A percentile compares a stretch with the other conserved stretches of the same genome.
These are phyloP conservation scores for Pseudoscleropodium purum DNA, from an alignment of 225 moss, liverwort and hornwort genomes.

Conservation along the genomic window DNA sequence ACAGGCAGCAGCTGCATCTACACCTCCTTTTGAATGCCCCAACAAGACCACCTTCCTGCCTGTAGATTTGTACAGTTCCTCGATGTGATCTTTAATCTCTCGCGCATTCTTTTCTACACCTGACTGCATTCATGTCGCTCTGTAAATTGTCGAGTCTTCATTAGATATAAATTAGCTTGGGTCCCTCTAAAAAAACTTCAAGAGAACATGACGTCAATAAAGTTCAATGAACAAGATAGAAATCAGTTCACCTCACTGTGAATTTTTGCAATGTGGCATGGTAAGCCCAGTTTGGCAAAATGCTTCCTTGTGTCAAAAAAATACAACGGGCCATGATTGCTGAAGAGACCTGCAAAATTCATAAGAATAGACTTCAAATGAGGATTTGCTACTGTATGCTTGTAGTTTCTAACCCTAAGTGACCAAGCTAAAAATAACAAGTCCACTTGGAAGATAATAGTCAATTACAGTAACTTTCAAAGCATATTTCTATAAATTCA, in stretches of 20 bases:
- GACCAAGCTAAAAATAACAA: neutral
- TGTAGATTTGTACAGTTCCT: constrained; percentile 71
- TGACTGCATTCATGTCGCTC: constrained; percentile 39
- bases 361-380: neutral
- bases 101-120: constrained; percentile 81
- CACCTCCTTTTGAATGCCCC: constrained; percentile 95
- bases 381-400: neutral
- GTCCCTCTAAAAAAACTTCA: neutral
- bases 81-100: constrained; percentile 78
- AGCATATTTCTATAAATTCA: neutral
- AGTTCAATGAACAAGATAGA: neutral
- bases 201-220: neutral
- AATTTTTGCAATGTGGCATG: constrained; percentile 81
- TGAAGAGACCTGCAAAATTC: constrained; percentile 82
- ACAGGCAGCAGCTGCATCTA: constrained; percentile 86
- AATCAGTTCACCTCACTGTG: constrained; percentile 70
- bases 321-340: constrained; percentile 96
- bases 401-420: neutral
- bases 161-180: neutral
- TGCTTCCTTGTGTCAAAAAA: constrained; percentile 88
- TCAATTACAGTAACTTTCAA: neutral
- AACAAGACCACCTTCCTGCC: constrained; percentile 77
- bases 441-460: neutral
- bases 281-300: constrained; percentile 75
- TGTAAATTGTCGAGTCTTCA: neutral